Evolutionary conservation across 2,329 filamentous ascomycete genomes (phyloP).

Genomic region (Sordariomycetes sp.): DNA sequence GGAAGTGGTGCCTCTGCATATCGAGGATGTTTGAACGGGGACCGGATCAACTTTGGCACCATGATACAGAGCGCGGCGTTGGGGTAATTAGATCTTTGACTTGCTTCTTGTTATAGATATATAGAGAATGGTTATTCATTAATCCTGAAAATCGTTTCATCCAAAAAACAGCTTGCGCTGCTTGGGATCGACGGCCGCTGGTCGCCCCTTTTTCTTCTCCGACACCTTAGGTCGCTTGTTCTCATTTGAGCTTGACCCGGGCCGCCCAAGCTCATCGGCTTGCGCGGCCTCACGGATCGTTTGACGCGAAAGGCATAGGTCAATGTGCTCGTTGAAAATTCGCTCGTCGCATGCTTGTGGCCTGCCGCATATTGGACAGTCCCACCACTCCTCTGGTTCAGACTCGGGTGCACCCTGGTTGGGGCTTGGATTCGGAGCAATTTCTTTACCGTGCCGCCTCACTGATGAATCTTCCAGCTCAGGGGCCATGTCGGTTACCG

Average conservation of each 20-base stretch:
- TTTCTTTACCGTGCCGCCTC: constrained; percentile 39
- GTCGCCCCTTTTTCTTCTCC: constrained; percentile 30
- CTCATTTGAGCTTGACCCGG: constrained; percentile 18
- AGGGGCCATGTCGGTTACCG: constrained; percentile 5
- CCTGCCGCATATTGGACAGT: constrained; percentile 78
- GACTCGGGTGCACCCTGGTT: constrained; percentile 12
- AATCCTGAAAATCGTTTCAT: constrained; percentile 41
- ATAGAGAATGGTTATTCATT: constrained; percentile 1
- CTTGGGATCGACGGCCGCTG: constrained; percentile 26
- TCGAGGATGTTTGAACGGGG: not conserved
- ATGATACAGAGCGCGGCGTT: constrained; percentile 1
- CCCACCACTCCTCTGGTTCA: constrained; percentile 51
- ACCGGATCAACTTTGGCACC: too few species aligned
- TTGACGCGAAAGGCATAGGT: constrained; percentile 77
- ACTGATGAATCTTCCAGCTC: constrained; percentile 9
- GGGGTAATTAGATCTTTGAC: not conserved
- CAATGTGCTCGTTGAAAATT: constrained; percentile 84
- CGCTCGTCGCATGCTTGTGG: constrained; percentile 68
- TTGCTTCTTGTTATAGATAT: not conserved
- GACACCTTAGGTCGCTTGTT: constrained; percentile 23
- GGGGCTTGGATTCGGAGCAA: constrained; percentile 34
- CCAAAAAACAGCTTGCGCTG: constrained; percentile 47
- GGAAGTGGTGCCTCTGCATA: not conserved
- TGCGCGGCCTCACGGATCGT: constrained; percentile 80
- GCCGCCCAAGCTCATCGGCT: constrained; percentile 23